Percentiles rank a stretch among this genome's conserved stretches.
These are phyloP conservation scores for Aspergillus fumigatiaffinis DNA, from an alignment of 2,329 filamentous ascomycete species.

Conservation along the genomic window DNA sequence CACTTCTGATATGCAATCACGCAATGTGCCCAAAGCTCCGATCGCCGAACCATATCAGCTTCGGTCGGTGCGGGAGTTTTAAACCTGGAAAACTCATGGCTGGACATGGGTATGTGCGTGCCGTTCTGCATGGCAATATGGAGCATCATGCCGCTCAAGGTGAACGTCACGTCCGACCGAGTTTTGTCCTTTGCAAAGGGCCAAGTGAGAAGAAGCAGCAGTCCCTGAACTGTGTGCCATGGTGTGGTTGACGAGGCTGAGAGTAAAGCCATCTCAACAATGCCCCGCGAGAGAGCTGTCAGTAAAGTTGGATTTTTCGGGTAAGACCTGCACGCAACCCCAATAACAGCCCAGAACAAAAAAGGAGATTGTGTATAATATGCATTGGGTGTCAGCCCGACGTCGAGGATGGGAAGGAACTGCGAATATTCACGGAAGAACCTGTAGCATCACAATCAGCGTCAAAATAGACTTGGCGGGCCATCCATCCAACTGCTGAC, in stretches of 20 bases:
- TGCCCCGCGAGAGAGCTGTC: conserved; percentile 29
- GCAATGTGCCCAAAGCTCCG: conserved; percentile 40
- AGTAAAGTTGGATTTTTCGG: conserved; percentile 37
- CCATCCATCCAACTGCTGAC: too few species aligned
- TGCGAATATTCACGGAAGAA: conserved; percentile 37
- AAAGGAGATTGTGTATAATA: conserved; percentile 75
- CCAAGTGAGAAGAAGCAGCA: conserved; percentile 39
- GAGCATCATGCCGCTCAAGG: conserved; percentile 35
- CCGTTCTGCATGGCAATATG: conserved; percentile 44
- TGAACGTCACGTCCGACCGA: conserved; percentile 33
- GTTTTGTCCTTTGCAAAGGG: conserved; percentile 35
- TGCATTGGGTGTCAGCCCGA: conserved; percentile 61
- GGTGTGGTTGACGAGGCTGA: conserved; percentile 28
- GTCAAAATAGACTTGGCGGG: not conserved
- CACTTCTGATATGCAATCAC: conserved; percentile 40
- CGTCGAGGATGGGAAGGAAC: conserved; percentile 38
- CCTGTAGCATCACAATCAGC: conserved; percentile 14
- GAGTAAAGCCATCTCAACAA: conserved; percentile 36
- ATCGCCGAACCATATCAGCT: conserved; percentile 34
- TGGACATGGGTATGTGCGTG: conserved; percentile 40
- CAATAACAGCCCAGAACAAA: conserved; percentile 71
- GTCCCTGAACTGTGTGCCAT: conserved; percentile 34
- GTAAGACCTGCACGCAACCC: conserved; percentile 36
- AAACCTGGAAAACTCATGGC: conserved; percentile 39
- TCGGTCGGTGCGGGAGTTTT: conserved; percentile 29